These are phyloP conservation scores for Lactifluus piperatus DNA, from an alignment of 768 basidiomycete species.

Conservation along the genomic window DNA sequence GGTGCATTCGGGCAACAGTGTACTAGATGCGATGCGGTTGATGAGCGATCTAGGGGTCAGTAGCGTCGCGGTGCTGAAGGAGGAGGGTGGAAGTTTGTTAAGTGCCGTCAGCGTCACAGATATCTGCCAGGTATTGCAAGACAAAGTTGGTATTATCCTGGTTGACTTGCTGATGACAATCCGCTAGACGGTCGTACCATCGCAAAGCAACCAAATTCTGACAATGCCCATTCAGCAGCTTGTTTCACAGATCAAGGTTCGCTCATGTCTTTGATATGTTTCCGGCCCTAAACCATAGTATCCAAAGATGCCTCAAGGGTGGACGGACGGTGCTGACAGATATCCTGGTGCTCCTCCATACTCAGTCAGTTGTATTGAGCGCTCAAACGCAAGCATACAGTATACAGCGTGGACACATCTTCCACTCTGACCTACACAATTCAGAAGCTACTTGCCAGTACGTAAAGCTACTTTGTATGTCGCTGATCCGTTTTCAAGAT, in stretches of 20 bases:
- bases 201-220: slow-evolving; percentile 71
- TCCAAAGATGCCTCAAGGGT: slow-evolving; percentile 44
- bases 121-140: slow-evolving; percentile 50
- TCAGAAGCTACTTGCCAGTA: slow-evolving; percentile 77
- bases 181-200: slow-evolving; percentile 63
- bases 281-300: neutral
- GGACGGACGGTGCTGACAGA: slow-evolving; percentile 68
- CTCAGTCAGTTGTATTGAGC: neutral
- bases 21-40: slow-evolving; percentile 73
- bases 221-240: slow-evolving; percentile 61
- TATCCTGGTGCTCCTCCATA: slow-evolving; percentile 49
- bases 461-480: slow-evolving; percentile 25
- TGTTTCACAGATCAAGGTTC: slow-evolving; percentile 62
- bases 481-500: neutral
- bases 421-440: slow-evolving; percentile 62
- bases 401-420: slow-evolving; percentile 64
- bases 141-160: neutral
- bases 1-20: slow-evolving; percentile 47
- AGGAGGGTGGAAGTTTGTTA: slow-evolving; percentile 49
- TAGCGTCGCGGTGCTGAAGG: slow-evolving; percentile 69
- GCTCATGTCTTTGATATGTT: neutral
- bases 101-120: slow-evolving; percentile 81
- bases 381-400: slow-evolving; percentile 29
- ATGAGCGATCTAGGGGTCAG: slow-evolving; percentile 86
- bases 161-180: neutral